Percentiles rank a stretch among this genome's conserved stretches.
These are phyloP conservation scores for Kazachstania psychrophila DNA, from an alignment of 805 yeast species.

Conservation along the genomic window DNA sequence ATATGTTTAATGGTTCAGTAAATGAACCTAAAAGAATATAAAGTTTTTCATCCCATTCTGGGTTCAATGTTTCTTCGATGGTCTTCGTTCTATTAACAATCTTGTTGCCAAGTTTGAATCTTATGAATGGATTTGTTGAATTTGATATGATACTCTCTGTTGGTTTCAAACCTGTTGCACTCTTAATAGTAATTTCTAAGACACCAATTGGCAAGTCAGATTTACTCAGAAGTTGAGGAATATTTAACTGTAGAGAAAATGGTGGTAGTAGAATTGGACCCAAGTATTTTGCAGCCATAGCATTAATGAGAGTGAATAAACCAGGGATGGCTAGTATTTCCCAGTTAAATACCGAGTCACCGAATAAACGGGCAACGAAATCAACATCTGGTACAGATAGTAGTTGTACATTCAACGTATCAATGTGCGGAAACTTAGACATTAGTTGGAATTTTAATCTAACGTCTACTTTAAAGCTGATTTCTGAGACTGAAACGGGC, in stretches of 20 bases:
- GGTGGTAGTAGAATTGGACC: conserved; percentile 86
- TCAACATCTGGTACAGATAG: conserved; percentile 82
- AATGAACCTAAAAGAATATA: conserved; percentile 60
- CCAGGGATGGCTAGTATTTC: conserved; percentile 85
- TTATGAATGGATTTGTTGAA: conserved; percentile 80
- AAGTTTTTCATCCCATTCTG: conserved; percentile 77
- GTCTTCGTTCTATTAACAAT: conserved; percentile 59
- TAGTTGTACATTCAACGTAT: conserved; percentile 75
- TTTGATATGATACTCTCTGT: conserved; percentile 56
- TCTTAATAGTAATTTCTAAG: conserved; percentile 52
- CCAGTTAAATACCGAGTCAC: conserved; percentile 76
- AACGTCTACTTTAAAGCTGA: conserved; percentile 61
- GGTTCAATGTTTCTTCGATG: conserved; percentile 52
- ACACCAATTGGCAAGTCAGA: conserved; percentile 83
- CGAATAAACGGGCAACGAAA: conserved; percentile 59
- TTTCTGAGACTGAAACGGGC: conserved; percentile 70
- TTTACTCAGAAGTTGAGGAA: conserved; percentile 83
- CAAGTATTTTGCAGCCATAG: conserved; percentile 70
- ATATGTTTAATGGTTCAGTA: conserved; percentile 69
- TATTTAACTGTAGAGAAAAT: conserved; percentile 79
- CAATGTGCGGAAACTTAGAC: conserved; percentile 82
- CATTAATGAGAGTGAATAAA: conserved; percentile 65
- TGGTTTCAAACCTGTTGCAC: conserved; percentile 50
- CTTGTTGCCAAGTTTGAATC: conserved; percentile 48
- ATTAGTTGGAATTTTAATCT: conserved; percentile 82